phyloP scores from a whole-genome alignment of 2,329 filamentous ascomycete genomes.

The Delphinella strobiligena region DNA sequence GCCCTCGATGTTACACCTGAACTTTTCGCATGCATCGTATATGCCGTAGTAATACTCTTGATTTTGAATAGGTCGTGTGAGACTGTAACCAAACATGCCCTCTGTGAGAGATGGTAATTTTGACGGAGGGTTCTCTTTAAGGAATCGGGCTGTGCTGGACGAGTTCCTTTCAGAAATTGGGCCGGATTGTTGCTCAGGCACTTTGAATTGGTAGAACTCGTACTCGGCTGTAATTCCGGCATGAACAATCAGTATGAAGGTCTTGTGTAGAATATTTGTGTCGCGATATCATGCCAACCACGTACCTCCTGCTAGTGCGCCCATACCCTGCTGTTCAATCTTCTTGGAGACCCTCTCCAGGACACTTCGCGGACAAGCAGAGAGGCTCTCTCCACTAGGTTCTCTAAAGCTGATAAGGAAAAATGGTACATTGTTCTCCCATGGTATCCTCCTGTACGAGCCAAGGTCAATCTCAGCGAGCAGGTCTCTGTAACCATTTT shows the following conservation, averaged over 20 bases:
- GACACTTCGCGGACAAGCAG: constrained; percentile 68
- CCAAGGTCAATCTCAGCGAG: constrained; percentile 69
- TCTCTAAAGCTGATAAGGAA: constrained; percentile 77
- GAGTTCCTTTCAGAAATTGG: constrained; percentile 41
- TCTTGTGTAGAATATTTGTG: too few relatives aligned
- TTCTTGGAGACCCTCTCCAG: constrained; percentile 57
- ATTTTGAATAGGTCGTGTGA: constrained; percentile 78
- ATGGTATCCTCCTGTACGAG: constrained; percentile 74
- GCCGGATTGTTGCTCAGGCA: constrained; percentile 35
- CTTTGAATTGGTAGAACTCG: constrained; percentile 86
- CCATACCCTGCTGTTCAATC: constrained; percentile 55
- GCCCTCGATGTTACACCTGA: constrained; percentile 74
- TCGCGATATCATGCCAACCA: too few relatives aligned
- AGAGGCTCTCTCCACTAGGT: constrained; percentile 60
- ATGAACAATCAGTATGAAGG: background rate
- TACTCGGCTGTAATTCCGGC: constrained; percentile 57
- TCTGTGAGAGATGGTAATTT: constrained; percentile 72
- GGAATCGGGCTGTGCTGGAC: constrained; percentile 60
- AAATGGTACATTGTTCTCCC: constrained; percentile 78
- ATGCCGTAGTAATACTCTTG: constrained; percentile 86
- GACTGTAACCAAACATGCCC: constrained; percentile 91
- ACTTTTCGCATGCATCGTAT: constrained; percentile 66
- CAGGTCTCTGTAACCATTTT: constrained; percentile 80
- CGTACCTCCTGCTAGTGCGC: constrained; percentile 81
- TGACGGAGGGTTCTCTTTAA: constrained; percentile 59